A percentile compares a stretch with the other conserved stretches of the same genome.
Conservation (phyloP, 352 stramenopile genomes). For the Globisporangium nunn region DNA sequence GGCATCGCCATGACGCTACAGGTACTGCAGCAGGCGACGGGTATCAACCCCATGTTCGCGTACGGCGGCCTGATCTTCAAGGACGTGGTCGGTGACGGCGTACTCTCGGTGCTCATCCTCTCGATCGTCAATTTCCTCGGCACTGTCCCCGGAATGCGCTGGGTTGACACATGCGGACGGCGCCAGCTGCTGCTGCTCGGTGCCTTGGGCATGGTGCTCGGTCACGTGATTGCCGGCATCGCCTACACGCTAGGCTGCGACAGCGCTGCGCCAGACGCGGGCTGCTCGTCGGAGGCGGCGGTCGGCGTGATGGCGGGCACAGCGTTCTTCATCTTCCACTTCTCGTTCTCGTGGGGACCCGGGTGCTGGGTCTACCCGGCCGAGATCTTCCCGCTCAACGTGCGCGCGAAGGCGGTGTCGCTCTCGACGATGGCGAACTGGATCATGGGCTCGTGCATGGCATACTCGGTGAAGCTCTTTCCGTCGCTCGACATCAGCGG, state of each 20-base stretch:
- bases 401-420: constrained; percentile 42
- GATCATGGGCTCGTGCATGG: constrained; percentile 28
- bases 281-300: constrained; percentile 8
- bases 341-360: constrained; percentile 47
- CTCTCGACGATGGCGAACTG: constrained; percentile 34
- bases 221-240: constrained; percentile 11
- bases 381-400: constrained; percentile 50
- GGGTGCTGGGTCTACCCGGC: constrained; percentile 53
- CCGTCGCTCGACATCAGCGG: constrained; percentile 35
- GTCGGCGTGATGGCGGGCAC: constrained; percentile 21
- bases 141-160: constrained; percentile 32
- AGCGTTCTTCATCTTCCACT: constrained; percentile 42
- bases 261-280: not conserved
- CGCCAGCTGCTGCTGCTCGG: constrained; percentile 27
- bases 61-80: constrained; percentile 33
- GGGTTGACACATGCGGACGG: constrained; percentile 29
- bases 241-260: not conserved
- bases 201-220: constrained; percentile 29
- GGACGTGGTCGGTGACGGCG: constrained; percentile 24
- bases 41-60: constrained; percentile 32
- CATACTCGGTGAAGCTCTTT: constrained; percentile 39
- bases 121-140: constrained; percentile 23
- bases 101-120: constrained; percentile 16
- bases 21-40: constrained; percentile 36
- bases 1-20: constrained; percentile 30